Percentiles rank a stretch among this genome's conserved stretches.
phyloP scores from a whole-genome alignment of 345 rosid species.

The Syzygium aqueum region DNA sequence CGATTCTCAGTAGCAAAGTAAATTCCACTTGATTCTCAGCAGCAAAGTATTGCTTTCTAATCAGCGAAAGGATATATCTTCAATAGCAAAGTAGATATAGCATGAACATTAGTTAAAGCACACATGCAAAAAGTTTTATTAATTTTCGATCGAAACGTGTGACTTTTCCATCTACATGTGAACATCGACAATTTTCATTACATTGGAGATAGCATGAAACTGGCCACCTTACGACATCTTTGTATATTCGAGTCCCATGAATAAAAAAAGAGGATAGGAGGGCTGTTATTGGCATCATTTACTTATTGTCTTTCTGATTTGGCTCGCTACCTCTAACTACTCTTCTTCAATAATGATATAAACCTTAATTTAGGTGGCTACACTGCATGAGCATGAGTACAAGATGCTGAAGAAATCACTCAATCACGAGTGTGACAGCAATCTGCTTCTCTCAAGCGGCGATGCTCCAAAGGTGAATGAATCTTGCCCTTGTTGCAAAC shows the following conservation, averaged over 20 bases:
- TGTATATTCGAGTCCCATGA: not conserved
- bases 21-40: not conserved
- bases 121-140: not conserved
- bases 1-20: not conserved
- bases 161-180: not conserved
- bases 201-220: not conserved
- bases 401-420: constrained; percentile 25
- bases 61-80: not conserved
- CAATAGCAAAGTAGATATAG: not conserved
- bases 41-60: not conserved
- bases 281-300: not conserved
- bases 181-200: not conserved
- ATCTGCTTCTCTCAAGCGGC: constrained; percentile 24
- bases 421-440: constrained; percentile 1
- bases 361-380: constrained; percentile 26
- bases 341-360: not conserved
- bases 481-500: not conserved
- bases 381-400: constrained; percentile 23
- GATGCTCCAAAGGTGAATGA: constrained; percentile 26
- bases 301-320: not conserved
- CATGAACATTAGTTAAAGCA: too few species aligned
- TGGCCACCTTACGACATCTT: not conserved
- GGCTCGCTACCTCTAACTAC: not conserved
- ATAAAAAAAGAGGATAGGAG: not conserved
- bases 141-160: not conserved